These are phyloP conservation scores for Hypoxylon rickii DNA, from an alignment of 495 filamentous ascomycete genomes.

Conservation along the genomic window DNA sequence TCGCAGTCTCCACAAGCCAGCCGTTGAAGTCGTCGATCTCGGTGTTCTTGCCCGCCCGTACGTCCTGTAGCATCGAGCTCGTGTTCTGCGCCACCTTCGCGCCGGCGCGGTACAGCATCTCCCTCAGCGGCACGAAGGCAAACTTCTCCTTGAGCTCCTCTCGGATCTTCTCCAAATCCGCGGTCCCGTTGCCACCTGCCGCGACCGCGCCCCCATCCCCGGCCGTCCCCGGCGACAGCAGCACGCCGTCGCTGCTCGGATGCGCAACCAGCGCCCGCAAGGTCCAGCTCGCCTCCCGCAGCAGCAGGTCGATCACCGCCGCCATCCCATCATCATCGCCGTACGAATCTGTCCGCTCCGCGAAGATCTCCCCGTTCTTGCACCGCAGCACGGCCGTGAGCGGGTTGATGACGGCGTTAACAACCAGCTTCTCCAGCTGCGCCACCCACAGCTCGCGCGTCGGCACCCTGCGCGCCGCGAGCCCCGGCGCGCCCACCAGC, in stretches of 20 bases:
- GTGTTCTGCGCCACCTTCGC: slow-evolving; percentile 67
- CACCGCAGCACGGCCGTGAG: slow-evolving; percentile 74
- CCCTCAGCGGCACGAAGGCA: slow-evolving; percentile 23
- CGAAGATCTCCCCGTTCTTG: slow-evolving; percentile 74
- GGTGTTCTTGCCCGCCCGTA: slow-evolving; percentile 62
- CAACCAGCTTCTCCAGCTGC: slow-evolving; percentile 64
- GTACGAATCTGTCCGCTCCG: too few species aligned
- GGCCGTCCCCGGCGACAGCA: slow-evolving; percentile 4
- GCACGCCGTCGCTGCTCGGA: slow-evolving; percentile 31
- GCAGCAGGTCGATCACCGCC: slow-evolving; percentile 54
- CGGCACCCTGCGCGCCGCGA: slow-evolving; percentile 50
- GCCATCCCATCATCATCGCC: slow-evolving; percentile 57
- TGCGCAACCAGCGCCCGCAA: slow-evolving; percentile 51
- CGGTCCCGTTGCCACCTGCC: background rate
- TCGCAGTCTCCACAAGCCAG: slow-evolving; percentile 63
- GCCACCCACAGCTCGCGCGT: slow-evolving; percentile 57
- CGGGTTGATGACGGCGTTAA: slow-evolving; percentile 82
- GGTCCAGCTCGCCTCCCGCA: slow-evolving; percentile 69
- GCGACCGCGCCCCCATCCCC: too few species aligned
- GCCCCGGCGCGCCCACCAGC: slow-evolving; percentile 37
- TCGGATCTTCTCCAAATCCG: slow-evolving; percentile 61
- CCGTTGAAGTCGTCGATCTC: slow-evolving; percentile 88
- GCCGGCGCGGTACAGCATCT: slow-evolving; percentile 49
- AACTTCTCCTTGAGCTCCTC: slow-evolving; percentile 51
- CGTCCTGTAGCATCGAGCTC: slow-evolving; percentile 83